Evolutionary conservation across 2,329 filamentous ascomycete species (phyloP), one percentile per base, ranked within the genome.

Genomic region (Alternaria novae-zelandiae): DNA sequence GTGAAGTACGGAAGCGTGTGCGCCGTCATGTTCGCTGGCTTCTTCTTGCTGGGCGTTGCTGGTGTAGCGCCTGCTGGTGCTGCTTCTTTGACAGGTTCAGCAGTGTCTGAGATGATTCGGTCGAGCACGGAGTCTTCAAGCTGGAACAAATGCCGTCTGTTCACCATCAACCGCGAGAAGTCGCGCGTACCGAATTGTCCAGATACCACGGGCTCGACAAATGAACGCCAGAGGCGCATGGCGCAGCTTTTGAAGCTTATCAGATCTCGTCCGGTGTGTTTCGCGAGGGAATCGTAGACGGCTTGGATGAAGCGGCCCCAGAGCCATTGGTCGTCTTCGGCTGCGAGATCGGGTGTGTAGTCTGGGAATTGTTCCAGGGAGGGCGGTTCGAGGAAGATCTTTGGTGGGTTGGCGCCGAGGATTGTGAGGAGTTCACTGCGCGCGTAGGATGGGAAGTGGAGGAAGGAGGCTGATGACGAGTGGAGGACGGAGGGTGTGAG

Each of bases 241-340:
- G 91, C 94, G 54, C 91, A 88, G 36, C 87, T 86, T 4, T 84
- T 85, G 70, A 97, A 94, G 11, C 88, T 87, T 1, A 91, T 86
- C 13, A 98, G 85, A 41, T 95, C 94, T 54, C 94, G 89, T 1
- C 91, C 91, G 4, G 93, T 93, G 50, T 93, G 89, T 67, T 91
- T 92, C 53, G 91, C 89, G 12, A 98, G 85, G 1, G 94, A 89
- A 76, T 99, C 96, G 85, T 96, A 96, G 13, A 97, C 89, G 5
- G 93, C 92, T 53, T 88, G 88, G 65, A 90, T 88, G 82, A 97
- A 98, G 47, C 93, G 89, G 13, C 88, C 83, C 91, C 92, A 96
- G 15, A 95, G 86, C 80, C 91, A 91, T 23, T 81, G 77, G 10
- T 90, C 90, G 83, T 89, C 81, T 83, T 89, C 73, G 77, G 82